A percentile compares a stretch with the other conserved stretches of the same genome.
phyloP scores from a whole-genome alignment of 2,329 filamentous ascomycete species.

The Cryphonectria naterciae region DNA sequence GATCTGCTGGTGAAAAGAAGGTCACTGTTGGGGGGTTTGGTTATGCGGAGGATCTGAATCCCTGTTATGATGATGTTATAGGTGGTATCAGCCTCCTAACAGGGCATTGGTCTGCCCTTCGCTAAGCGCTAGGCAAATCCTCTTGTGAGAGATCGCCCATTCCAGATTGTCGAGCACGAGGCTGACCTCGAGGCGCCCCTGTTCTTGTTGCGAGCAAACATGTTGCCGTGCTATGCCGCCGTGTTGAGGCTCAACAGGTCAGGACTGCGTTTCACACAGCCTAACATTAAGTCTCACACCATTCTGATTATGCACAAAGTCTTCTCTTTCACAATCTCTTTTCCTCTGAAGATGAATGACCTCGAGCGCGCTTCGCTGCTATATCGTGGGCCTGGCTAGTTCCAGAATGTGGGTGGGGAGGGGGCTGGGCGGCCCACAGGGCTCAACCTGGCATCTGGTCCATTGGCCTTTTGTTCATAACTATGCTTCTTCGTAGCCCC shows the following conservation, averaged over 20 bases:
- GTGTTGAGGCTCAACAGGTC: neutral
- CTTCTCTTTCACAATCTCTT: neutral
- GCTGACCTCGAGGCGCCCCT: neutral
- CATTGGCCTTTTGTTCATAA: neutral
- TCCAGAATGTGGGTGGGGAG: neutral
- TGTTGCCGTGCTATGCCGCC: neutral
- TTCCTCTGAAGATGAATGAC: neutral
- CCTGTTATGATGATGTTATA: neutral
- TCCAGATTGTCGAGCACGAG: neutral
- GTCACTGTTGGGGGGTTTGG: neutral
- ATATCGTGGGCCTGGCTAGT: neutral
- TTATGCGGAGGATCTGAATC: neutral
- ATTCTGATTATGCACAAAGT: neutral
- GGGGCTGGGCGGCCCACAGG: neutral
- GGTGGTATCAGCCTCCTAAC: neutral
- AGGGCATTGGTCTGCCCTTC: neutral
- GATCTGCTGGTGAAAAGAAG: neutral
- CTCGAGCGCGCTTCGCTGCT: neutral
- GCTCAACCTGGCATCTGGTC: neutral
- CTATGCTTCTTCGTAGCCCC: neutral
- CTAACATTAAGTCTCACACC: neutral
- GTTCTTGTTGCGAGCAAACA: neutral
- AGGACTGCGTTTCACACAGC: neutral
- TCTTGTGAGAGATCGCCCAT: neutral
- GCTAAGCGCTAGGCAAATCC: neutral